Base-by-base conservation (phyloP, 805 yeast genomes). In the Metschnikowia cubensis region DNA sequence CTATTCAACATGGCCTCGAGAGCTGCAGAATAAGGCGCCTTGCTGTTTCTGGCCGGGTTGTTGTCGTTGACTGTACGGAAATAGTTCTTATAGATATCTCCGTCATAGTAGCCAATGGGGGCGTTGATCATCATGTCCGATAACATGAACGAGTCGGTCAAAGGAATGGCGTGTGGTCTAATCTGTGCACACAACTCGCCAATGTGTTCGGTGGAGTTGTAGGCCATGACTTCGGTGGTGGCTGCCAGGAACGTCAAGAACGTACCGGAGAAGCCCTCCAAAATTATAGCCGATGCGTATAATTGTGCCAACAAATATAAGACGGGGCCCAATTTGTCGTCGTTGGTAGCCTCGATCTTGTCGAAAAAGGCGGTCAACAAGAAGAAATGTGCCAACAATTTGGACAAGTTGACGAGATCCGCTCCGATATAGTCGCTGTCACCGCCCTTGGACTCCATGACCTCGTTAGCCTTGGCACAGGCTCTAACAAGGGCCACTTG, bases 51-150 rank as follows among this genome's bases (percentile, higher is more conserved):
- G 15, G 83, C 81, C 50, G 82, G 82, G 61, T 80, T 81, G 42
- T 62, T 59, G 7, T 51, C 51, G 58, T 77, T 75, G 51, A 84
- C 85, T 49, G 74, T 71, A 22, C 62, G 69, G 63, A 84, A 85
- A 71, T 89, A 89, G 66, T 87, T 83, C 62, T 83, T 83, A 71
- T 89, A 90, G 50, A 88, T 83, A 65, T 90, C 84, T 51, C 97
- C 97, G 59, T 87, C 83, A 68, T 78, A 84, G 50, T 75, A 77
- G 42, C 97, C 97, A 50, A 90, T 78, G 4, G 94, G 84, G 0
- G 96, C 83, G 66, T 89, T 87, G 62, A 90, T 77, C 71, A 86
- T 80, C 64, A 78, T 85, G 69, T 90, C 96, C 37, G 89, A 82
- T 55, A 86, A 77, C 68, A 85, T 82, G 75, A 90, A 90, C 1